phyloP scores from a whole-genome alignment of 2,329 filamentous ascomycete genomes.

The Raffaelea arxii region DNA sequence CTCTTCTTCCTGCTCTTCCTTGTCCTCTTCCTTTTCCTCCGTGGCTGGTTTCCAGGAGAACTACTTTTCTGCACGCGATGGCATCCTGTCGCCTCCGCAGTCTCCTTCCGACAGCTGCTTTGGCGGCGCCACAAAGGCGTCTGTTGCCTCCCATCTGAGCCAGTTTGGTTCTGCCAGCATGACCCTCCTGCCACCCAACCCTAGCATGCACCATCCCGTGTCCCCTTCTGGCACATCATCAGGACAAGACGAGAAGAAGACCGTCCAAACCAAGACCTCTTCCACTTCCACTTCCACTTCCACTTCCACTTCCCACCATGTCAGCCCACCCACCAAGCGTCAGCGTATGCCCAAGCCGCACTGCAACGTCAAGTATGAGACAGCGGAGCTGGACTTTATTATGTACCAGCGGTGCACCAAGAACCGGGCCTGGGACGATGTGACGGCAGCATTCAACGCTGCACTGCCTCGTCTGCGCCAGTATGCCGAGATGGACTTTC shows the following conservation, averaged over 20 bases:
- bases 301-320: neutral
- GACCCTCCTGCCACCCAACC: neutral
- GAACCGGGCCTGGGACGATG: constrained; percentile 15
- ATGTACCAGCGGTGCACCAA: constrained; percentile 16
- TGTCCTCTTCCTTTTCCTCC: neutral
- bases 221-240: no score
- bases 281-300: constrained; percentile 1
- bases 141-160: no score
- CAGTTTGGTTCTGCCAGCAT: no score
- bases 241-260: no score
- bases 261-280: no score
- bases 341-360: constrained; percentile 10
- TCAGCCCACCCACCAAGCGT: neutral
- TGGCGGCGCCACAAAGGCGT: no score
- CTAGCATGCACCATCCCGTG: no score
- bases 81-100: constrained; percentile 12
- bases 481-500: constrained; percentile 12
- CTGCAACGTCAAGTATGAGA: constrained; percentile 17
- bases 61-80: no score
- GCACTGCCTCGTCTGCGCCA: constrained; percentile 13
- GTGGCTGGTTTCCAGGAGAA: no score
- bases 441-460: constrained; percentile 13
- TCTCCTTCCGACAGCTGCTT: constrained; percentile 7
- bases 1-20: constrained; percentile 1
- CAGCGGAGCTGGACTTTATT: constrained; percentile 16